Base-by-base conservation (phyloP, 768 basidiomycete genomes). In the Hemileccinum impolitum region DNA sequence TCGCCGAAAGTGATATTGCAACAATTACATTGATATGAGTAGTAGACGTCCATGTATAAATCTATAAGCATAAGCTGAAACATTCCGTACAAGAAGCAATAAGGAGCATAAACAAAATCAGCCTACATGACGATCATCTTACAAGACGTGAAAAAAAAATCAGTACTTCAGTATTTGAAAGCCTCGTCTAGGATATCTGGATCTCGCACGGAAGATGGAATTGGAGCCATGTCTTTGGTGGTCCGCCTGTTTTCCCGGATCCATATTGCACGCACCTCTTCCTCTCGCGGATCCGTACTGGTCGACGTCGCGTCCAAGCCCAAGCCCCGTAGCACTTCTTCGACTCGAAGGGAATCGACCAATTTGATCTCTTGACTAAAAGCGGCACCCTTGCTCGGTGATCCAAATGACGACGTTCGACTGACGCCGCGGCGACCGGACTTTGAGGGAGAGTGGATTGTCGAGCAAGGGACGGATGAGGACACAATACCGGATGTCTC, bases 401-500 rank as follows among this genome's bases (percentile, higher is more conserved):
- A 64, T 47, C 74, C 74, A 52, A 87, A 87, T 1, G 85, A 87
- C 4, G 74, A 59, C 3, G 82, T 73, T 17, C 87, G 79, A 31
- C 76, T 70, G 43, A 89, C 72, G 2, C 72, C 64, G 31, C 80
- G 76, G 39, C 75, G 79, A 51, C 73, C 73, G 25, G 77, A 72
- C 56, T 73, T 78, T 15, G 73, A 69, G 0, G 78, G 72, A 8
- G 75, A 70, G 4, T 68, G 53, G 18, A 66, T 54, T 39, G 58
- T 51, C 44, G 62, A 44, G 52, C 62, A 46, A 64, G 70, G 11
- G 68, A 3, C 76, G 54, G 42, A 56, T n/a, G 53, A 55, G 0
- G 74, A 71, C 9, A 86, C 67, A 7, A 89, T 71, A 2, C 90
- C 90, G 7, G 79, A 75, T 4, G 85, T 87, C 67, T 93, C 90